Evolutionary conservation across 208 protist genomes (phyloP), one percentile per base, ranked within the genome.

Genomic region (Strigomonas culicis): DNA sequence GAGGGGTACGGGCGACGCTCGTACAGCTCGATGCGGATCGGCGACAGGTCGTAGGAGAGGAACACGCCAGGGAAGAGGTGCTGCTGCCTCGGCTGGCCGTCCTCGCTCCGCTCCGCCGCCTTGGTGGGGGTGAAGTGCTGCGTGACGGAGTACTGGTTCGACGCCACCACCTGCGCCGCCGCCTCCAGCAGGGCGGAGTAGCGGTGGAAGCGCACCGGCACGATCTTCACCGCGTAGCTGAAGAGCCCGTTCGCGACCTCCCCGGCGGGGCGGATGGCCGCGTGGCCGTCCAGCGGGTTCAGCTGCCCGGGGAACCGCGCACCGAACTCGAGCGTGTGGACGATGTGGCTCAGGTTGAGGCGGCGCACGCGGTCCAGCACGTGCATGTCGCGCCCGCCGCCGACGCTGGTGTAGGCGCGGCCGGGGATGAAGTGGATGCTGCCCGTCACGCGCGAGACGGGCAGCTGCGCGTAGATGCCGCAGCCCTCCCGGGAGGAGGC

Each of bases 81-180:
- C 19, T 60, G 50, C 21, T 25, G 41, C 47, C 41, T 30, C 15
- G 39, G 32, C 50, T 24, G 31, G 32, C 24, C 25, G 44, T 11
- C n/a, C 11, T 49, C 28, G 17, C 2, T 36, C 46, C 8, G 59
- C 15, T 27, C 6, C n/a, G 50, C 46, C 50, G 70, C 44, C 27
- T 47, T 24, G 43, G 27, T 59, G 6, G 77, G 53, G 44, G 79
- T 87, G 66, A 90, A 90, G 68, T 93, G 82, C 36, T 93, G 84
- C 28, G 92, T 97, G 32, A 90, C 92, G 27, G 85, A 90, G 73
- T 94, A 97, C 76, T 97, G 92, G 64, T 90, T 95, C 1, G 92
- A 86, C 32, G 84, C 72, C 59, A 94, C 60, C 30, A 55, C 49
- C 19, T 61, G 31, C 7, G 63, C 59, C 39, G 72, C 55, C 1